Evolutionary conservation across 306 rosid genomes (phyloP).

Genomic region (Hylodesmum podocarpum): DNA sequence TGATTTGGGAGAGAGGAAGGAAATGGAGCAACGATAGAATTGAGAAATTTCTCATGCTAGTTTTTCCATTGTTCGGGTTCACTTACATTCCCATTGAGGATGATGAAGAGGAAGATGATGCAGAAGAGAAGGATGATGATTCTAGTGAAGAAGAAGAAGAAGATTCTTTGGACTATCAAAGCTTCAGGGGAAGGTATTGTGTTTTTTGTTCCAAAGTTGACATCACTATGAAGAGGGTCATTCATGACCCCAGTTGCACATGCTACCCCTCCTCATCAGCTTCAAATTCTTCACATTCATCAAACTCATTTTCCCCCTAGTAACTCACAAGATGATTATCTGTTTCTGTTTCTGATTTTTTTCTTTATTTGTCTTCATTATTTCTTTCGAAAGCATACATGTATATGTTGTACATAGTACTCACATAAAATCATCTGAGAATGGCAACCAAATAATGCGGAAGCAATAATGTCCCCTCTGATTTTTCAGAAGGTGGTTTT

Average conservation of each 20-base stretch:
- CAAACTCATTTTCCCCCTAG: constrained; percentile 51
- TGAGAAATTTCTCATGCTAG: constrained; percentile 50
- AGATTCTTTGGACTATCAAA: constrained; percentile 30
- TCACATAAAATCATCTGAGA: constrained; percentile 18
- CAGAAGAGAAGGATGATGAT: constrained; percentile 28
- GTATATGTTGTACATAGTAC: constrained; percentile 36
- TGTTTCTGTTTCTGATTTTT: background rate
- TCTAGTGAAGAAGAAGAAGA: constrained; percentile 41
- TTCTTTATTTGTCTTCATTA: background rate
- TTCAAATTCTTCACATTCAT: constrained; percentile 46
- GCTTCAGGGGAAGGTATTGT: constrained; percentile 58
- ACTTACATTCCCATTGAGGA: constrained; percentile 44
- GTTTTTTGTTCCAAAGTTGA: constrained; percentile 83
- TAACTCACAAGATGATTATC: constrained; percentile 7
- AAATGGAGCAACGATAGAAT: constrained; percentile 57
- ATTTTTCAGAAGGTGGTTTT: background rate
- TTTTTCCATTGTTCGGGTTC: constrained; percentile 65
- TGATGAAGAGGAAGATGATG: constrained; percentile 38
- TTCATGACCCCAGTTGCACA: constrained; percentile 70
- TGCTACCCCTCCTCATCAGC: constrained; percentile 52
- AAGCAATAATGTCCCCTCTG: constrained; percentile 16
- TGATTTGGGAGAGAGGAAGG: constrained; percentile 67
- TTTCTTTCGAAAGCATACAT: constrained; percentile 13
- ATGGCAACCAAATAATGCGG: constrained; percentile 5
- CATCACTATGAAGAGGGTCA: constrained; percentile 43